Conservation (phyloP, 768 basidiomycete species). For the Lactarius deliciosus region DNA sequence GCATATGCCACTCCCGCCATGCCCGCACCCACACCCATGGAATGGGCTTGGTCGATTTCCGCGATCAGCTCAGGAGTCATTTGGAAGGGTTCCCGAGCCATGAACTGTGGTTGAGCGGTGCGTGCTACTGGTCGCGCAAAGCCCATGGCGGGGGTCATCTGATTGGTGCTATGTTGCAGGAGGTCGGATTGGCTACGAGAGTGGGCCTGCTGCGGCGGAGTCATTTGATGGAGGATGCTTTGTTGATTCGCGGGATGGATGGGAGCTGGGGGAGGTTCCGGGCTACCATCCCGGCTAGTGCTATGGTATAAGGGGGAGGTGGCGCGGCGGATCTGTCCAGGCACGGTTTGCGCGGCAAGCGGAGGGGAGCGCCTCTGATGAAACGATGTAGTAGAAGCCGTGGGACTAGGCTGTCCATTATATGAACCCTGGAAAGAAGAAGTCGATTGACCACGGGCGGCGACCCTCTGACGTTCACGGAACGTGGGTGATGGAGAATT, state of each 20-base stretch:
- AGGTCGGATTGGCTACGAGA: slow-evolving; percentile 22
- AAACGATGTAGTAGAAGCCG: slow-evolving; percentile 28
- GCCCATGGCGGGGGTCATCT: slow-evolving; percentile 19
- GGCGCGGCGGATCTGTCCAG: slow-evolving; percentile 27
- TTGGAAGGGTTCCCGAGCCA: slow-evolving; percentile 21
- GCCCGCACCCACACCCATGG: slow-evolving; percentile 15
- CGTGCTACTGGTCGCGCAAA: slow-evolving; percentile 26
- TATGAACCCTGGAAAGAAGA: slow-evolving; percentile 25
- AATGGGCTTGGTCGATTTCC: slow-evolving; percentile 27
- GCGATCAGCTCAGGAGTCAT: slow-evolving; percentile 24
- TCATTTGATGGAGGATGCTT: slow-evolving; percentile 9
- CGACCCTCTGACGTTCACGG: slow-evolving; percentile 27
- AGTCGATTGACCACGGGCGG: slow-evolving; percentile 25
- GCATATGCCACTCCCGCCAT: slow-evolving; percentile 27
- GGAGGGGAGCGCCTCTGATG: slow-evolving; percentile 29
- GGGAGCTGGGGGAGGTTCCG: slow-evolving; percentile 23
- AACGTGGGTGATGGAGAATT: slow-evolving; percentile 28
- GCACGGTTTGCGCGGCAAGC: slow-evolving; percentile 25
- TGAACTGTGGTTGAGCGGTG: slow-evolving; percentile 21
- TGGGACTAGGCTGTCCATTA: slow-evolving; percentile 26
- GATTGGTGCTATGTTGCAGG: slow-evolving; percentile 20
- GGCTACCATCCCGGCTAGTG: slow-evolving; percentile 27
- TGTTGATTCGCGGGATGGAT: slow-evolving; percentile 23
- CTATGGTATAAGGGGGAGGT: slow-evolving; percentile 26
- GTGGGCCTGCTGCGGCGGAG: slow-evolving; percentile 15